Percentiles rank a stretch among this genome's conserved stretches.
phyloP scores from a whole-genome alignment of 495 filamentous ascomycete species.

The Rostrohypoxylon terebratum region DNA sequence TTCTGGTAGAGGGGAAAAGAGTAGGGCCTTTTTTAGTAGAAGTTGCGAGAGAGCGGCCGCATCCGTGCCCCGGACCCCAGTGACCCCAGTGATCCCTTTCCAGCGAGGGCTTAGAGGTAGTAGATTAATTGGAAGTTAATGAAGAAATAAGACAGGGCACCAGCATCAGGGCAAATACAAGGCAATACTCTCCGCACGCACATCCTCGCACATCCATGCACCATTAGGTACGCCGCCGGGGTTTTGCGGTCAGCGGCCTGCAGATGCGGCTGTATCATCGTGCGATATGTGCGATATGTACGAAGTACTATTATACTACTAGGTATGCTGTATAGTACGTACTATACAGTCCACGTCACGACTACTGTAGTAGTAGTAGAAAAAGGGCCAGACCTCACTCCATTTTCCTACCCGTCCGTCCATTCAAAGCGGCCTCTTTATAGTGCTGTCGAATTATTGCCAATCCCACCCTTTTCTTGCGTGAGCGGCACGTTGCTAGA shows the following conservation, averaged over 20 bases:
- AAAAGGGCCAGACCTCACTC: constrained; percentile 37
- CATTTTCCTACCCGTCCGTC: constrained; percentile 31
- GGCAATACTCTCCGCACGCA: constrained; percentile 22
- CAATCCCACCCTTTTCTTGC: constrained; percentile 42
- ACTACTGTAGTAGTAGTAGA: no score
- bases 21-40: constrained; percentile 35
- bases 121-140: constrained; percentile 18
- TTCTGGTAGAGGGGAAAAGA: constrained; percentile 1
- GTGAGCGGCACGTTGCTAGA: constrained; percentile 40
- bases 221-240: constrained; percentile 21
- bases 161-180: background rate
- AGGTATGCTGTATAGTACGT: no score
- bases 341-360: constrained; percentile 43
- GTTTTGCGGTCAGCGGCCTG: constrained; percentile 45
- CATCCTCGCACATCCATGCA: constrained; percentile 36
- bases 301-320: no score
- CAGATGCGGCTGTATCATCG: constrained; percentile 49
- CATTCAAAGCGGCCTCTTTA: constrained; percentile 29
- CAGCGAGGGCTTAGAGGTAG: constrained; percentile 14
- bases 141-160: constrained; percentile 15
- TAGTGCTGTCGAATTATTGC: constrained; percentile 42
- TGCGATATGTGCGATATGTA: constrained; percentile 43
- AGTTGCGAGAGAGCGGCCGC: constrained; percentile 16
- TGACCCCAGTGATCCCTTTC: constrained; percentile 1
- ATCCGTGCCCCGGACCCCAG: constrained; percentile 20